A percentile compares a stretch with the other conserved stretches of the same genome.
phyloP scores from a whole-genome alignment of 192 early-diverging fungal genomes.

The Paraglomus occultum region DNA sequence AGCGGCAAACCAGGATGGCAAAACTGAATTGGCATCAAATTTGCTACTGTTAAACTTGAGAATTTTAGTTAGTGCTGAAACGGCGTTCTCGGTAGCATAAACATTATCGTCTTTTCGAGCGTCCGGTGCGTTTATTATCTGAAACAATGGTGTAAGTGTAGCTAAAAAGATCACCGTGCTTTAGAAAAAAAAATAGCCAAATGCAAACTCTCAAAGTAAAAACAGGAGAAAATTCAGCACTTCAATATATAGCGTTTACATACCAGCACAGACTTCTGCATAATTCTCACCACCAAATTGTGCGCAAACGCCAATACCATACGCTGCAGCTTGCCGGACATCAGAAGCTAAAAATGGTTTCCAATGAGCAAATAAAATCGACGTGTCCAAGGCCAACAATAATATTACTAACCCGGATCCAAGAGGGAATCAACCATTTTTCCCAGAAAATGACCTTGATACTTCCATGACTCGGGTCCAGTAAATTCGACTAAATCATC shows the following conservation, averaged over 20 bases:
- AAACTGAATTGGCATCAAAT: conserved; percentile 58
- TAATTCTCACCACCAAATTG: conserved; percentile 85
- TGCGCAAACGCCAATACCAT: conserved; percentile 90
- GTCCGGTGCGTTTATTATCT: conserved; percentile 59
- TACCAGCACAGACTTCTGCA: conserved; percentile 62
- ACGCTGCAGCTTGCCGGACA: conserved; percentile 92
- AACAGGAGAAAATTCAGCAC: conserved; percentile 12
- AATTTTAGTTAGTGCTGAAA: conserved; percentile 92
- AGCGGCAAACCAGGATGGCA: conserved; percentile 72
- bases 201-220: background rate
- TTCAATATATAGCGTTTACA: background rate
- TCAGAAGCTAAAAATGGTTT: conserved; percentile 47
- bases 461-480: conserved; percentile 67
- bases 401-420: conserved; percentile 33
- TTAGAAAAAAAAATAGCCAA: conserved; percentile 22
- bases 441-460: conserved; percentile 66
- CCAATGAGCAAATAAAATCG: conserved; percentile 10
- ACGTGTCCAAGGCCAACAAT: background rate
- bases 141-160: conserved; percentile 76
- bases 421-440: conserved; percentile 55
- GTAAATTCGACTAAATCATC: conserved; percentile 93
- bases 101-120: conserved; percentile 73
- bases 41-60: conserved; percentile 62
- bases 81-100: conserved; percentile 89
- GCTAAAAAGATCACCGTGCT: conserved; percentile 27